phyloP scores from a whole-genome alignment of 345 rosid genomes.

The Abelmoschus esculentus region DNA sequence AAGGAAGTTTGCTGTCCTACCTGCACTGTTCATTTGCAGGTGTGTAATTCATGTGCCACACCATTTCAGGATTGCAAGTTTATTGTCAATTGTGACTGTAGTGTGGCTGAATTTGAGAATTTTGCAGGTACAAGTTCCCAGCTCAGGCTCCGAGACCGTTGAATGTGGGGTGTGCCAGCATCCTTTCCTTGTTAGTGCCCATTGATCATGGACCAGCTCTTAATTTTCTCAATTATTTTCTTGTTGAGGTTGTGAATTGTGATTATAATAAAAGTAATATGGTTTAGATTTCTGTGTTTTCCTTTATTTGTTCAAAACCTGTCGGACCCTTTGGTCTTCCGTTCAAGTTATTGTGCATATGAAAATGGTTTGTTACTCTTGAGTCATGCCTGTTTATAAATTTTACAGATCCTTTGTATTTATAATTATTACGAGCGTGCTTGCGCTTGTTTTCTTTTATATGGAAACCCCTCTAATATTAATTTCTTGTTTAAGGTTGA shows the following conservation, averaged over 20 bases:
- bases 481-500: background rate
- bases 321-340: background rate
- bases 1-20: slow-evolving; percentile 97
- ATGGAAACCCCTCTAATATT: too few species aligned
- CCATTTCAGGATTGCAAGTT: background rate
- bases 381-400: slow-evolving; percentile 9
- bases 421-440: background rate
- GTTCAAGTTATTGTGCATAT: background rate
- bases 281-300: slow-evolving; percentile 10
- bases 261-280: slow-evolving; percentile 9
- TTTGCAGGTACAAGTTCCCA: slow-evolving; percentile 93
- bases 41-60: slow-evolving; percentile 16
- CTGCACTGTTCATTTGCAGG: slow-evolving; percentile 98
- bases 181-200: slow-evolving; percentile 88
- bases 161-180: slow-evolving; percentile 98
- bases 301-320: slow-evolving; percentile 11
- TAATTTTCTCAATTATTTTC: background rate
- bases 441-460: too few species aligned
- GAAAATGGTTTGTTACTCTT: background rate
- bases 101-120: background rate
- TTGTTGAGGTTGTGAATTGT: slow-evolving; percentile 2
- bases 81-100: background rate
- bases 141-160: slow-evolving; percentile 96
- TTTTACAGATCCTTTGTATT: background rate
- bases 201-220: slow-evolving; percentile 25